phyloP scores from a whole-genome alignment of 441 rosid species.

The Syzygium malaccense region DNA sequence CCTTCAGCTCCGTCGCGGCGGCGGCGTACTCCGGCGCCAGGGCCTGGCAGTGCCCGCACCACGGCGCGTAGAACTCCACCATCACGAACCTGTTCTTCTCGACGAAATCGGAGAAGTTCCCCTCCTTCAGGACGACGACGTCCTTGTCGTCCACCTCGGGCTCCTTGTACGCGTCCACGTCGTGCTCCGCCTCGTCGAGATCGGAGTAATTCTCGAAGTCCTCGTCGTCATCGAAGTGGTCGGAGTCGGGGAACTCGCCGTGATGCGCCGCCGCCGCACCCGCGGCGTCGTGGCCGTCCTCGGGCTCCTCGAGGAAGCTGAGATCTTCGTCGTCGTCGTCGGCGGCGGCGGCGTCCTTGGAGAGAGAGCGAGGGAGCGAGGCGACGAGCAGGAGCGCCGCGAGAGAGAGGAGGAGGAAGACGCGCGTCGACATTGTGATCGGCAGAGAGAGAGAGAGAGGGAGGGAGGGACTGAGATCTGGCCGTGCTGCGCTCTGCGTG shows the following conservation, averaged over 20 bases:
- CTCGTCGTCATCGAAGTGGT: slow-evolving; percentile 15
- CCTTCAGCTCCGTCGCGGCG: slow-evolving; percentile 82
- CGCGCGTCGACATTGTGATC: slow-evolving; percentile 41
- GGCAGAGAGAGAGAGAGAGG: background rate
- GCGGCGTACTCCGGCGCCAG: slow-evolving; percentile 99
- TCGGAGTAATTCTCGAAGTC: slow-evolving; percentile 38
- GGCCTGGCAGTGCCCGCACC: slow-evolving; percentile 98
- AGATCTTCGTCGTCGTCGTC: slow-evolving; percentile 81
- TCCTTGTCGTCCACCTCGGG: slow-evolving; percentile 84
- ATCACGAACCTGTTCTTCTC: slow-evolving; percentile 62
- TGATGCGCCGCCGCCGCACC: slow-evolving; percentile 13
- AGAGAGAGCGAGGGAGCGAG: slow-evolving; percentile 34
- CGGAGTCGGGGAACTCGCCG: slow-evolving; percentile 20
- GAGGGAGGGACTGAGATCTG: background rate
- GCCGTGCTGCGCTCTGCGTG: background rate
- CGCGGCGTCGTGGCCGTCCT: slow-evolving; percentile 9
- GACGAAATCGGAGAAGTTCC: slow-evolving; percentile 65
- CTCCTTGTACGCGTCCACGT: slow-evolving; percentile 32
- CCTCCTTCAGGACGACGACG: slow-evolving; percentile 72
- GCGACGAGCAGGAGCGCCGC: slow-evolving; percentile 49
- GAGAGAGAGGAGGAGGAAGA: slow-evolving; percentile 46
- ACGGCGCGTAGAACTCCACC: slow-evolving; percentile 98
- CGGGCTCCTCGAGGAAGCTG: slow-evolving; percentile 86
- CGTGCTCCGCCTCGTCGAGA: slow-evolving; percentile 52
- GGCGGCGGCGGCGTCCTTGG: slow-evolving; percentile 16